phyloP scores from a whole-genome alignment of 1,139 yeast species.

The Suhomyces maxii region DNA sequence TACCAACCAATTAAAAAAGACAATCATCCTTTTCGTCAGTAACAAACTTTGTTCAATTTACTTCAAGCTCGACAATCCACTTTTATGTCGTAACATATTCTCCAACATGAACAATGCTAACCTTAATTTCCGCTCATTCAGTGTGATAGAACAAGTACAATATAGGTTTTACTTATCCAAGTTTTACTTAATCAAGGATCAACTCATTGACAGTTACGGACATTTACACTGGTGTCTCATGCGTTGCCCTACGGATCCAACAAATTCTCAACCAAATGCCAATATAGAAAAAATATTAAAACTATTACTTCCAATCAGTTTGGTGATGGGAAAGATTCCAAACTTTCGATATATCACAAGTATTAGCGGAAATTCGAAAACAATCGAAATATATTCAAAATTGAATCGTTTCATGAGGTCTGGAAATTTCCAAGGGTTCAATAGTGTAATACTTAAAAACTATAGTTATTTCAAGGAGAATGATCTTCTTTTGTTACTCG shows the following conservation, averaged over 20 bases:
- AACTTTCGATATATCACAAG: constrained; percentile 28
- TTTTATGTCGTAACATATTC: constrained; percentile 72
- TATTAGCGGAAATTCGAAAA: constrained; percentile 17
- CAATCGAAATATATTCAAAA: constrained; percentile 33
- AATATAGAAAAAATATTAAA: constrained; percentile 45
- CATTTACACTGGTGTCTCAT: constrained; percentile 66
- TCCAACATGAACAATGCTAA: constrained; percentile 68
- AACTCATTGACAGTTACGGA: constrained; percentile 52
- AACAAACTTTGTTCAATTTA: constrained; percentile 61
- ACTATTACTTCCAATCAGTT: constrained; percentile 56
- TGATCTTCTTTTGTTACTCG: constrained; percentile 36
- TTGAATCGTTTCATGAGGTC: constrained; percentile 32
- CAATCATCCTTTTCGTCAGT: constrained; percentile 57
- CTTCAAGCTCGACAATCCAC: constrained; percentile 61
- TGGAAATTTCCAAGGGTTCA: constrained; percentile 44
- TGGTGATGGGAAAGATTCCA: constrained; percentile 54
- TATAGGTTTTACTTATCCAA: constrained; percentile 70
- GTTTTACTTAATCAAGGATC: constrained; percentile 61
- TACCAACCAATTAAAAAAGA: constrained; percentile 46
- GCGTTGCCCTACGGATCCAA: constrained; percentile 33
- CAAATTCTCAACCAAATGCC: constrained; percentile 12
- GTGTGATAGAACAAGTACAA: constrained; percentile 56
- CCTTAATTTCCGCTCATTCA: constrained; percentile 45
- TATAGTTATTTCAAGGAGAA: constrained; percentile 37
- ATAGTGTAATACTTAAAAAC: constrained; percentile 26